Evolutionary conservation across 805 yeast genomes (phyloP).

Genomic region (Tetrapisispora pingtungensis): DNA sequence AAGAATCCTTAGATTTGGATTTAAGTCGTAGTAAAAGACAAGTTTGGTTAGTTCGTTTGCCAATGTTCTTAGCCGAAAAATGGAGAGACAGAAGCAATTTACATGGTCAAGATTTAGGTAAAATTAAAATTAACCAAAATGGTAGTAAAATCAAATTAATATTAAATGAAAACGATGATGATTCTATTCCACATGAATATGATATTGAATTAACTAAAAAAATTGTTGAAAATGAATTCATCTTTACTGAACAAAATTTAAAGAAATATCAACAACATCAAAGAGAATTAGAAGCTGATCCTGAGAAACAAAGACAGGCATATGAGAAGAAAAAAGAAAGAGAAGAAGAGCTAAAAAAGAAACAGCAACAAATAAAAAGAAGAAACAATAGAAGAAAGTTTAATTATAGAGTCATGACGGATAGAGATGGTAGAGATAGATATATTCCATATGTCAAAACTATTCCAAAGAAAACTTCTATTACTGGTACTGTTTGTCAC

Average conservation of each 20-base stretch:
- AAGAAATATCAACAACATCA: constrained; percentile 39
- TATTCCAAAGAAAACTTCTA: constrained; percentile 76
- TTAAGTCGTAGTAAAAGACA: constrained; percentile 52
- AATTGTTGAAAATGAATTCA: constrained; percentile 73
- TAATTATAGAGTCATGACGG: constrained; percentile 31
- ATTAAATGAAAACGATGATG: constrained; percentile 37
- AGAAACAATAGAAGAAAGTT: constrained; percentile 29
- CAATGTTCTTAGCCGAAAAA: constrained; percentile 71
- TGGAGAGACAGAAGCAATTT: constrained; percentile 60
- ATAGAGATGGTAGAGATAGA: constrained; percentile 35
- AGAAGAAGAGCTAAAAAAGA: constrained; percentile 29
- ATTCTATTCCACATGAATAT: constrained; percentile 71
- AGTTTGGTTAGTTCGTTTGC: constrained; percentile 87
- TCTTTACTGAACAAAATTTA: constrained; percentile 79
- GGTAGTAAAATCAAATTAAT: constrained; percentile 43
- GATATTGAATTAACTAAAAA: constrained; percentile 70
- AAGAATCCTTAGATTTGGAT: constrained; percentile 74
- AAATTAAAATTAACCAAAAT: constrained; percentile 60
- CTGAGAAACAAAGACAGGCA: constrained; percentile 30
- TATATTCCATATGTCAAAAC: constrained; percentile 77
- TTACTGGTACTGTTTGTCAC: constrained; percentile 81
- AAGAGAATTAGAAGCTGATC: constrained; percentile 28
- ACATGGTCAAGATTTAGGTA: constrained; percentile 71
- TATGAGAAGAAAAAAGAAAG: constrained; percentile 27
- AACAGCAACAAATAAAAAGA: constrained; percentile 31